Evolutionary conservation across 192 early-diverging fungal species (phyloP).

Genomic region (Podila clonocystis): DNA sequence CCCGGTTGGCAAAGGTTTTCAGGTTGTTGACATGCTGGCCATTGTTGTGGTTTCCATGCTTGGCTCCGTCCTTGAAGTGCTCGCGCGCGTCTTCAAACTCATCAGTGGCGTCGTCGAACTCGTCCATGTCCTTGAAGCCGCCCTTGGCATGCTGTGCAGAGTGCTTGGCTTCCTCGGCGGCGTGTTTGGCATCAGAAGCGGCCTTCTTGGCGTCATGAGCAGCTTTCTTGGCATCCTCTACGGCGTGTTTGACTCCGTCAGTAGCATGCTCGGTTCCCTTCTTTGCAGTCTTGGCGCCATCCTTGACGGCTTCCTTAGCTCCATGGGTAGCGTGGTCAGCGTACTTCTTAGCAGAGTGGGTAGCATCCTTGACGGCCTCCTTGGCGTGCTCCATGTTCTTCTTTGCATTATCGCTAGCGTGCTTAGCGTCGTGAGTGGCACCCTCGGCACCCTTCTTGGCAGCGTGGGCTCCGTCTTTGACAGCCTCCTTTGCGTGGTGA

Average conservation of each 20-base stretch:
- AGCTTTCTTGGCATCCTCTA: conserved; percentile 5
- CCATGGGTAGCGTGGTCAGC: conserved; percentile 4
- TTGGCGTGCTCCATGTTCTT: conserved; percentile 9
- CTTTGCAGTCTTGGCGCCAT: not conserved
- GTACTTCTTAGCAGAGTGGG: conserved; percentile 11
- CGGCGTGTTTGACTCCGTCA: not conserved
- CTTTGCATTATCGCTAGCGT: conserved; percentile 3
- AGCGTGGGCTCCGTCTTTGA: conserved; percentile 5
- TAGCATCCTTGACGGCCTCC: conserved; percentile 15
- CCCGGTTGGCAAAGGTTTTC: conserved; percentile 26
- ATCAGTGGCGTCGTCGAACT: not conserved
- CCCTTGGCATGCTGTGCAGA: conserved; percentile 1
- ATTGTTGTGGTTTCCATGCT: not conserved
- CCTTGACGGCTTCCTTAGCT: not conserved
- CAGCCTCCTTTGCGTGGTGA: not conserved
- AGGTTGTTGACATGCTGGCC: conserved; percentile 29
- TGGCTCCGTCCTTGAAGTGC: conserved; percentile 2
- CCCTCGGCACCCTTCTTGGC: conserved; percentile 4
- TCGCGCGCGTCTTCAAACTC: conserved; percentile 9
- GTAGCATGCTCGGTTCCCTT: not conserved
- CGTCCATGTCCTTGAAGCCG: not conserved
- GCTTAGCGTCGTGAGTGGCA: not conserved
- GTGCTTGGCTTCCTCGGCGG: conserved; percentile 4
- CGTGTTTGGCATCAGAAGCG: not conserved
- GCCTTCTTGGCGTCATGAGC: not conserved